These are phyloP conservation scores for Anastatica hierochuntica DNA, from an alignment of 345 rosid species.

Conservation along the genomic window DNA sequence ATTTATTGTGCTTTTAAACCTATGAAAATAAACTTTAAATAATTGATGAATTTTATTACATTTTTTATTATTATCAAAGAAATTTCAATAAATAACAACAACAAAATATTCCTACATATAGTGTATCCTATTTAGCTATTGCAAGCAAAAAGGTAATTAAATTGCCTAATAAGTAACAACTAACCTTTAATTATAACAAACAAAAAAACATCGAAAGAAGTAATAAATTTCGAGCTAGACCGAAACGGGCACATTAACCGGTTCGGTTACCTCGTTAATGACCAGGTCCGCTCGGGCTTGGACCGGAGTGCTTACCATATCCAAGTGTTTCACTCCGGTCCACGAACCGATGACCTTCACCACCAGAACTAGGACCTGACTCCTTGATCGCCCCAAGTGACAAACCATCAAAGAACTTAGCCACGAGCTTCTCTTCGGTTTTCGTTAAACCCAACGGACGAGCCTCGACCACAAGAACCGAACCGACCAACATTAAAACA, in stretches of 20 bases:
- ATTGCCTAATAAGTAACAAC: too few relatives aligned
- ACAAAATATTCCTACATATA: too few relatives aligned
- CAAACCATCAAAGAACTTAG: conserved; percentile 34
- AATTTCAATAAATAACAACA: too few relatives aligned
- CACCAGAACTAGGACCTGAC: conserved; percentile 42
- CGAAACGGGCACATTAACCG: background rate
- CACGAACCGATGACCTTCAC: conserved; percentile 32
- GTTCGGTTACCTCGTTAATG: conserved; percentile 13
- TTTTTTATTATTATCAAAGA: too few relatives aligned
- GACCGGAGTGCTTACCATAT: conserved; percentile 31
- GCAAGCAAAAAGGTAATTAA: too few relatives aligned
- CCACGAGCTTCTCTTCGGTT: conserved; percentile 14
- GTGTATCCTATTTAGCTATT: too few relatives aligned
- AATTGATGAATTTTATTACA: too few relatives aligned
- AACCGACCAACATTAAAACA: conserved; percentile 10
- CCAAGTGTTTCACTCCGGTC: conserved; percentile 20
- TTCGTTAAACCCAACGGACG: conserved; percentile 33
- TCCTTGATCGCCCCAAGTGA: conserved; percentile 39
- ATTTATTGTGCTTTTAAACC: too few relatives aligned
- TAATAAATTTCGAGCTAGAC: background rate
- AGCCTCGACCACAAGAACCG: conserved; percentile 21
- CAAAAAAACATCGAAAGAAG: too few relatives aligned
- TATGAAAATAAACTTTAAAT: too few relatives aligned
- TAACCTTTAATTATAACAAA: too few relatives aligned
- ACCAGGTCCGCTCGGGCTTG: conserved; percentile 28